Percentiles rank a stretch among this genome's conserved stretches.
These are phyloP conservation scores for Podospora fimiseda DNA, from an alignment of 495 filamentous ascomycete genomes.

Conservation along the genomic window DNA sequence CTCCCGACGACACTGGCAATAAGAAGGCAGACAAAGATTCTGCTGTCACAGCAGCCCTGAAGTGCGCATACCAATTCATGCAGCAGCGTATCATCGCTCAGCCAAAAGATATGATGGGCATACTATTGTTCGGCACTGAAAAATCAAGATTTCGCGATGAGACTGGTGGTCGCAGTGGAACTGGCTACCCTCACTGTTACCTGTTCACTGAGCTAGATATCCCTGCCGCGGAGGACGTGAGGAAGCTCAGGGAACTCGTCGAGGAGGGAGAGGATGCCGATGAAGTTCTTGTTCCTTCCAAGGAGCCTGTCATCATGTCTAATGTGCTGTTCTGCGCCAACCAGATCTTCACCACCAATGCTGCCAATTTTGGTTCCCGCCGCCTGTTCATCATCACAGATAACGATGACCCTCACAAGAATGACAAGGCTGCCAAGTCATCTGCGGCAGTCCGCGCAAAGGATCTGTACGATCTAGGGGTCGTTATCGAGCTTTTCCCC, in stretches of 20 bases:
- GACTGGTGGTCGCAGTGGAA: slow-evolving; percentile 49
- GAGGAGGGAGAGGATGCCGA: slow-evolving; percentile 66
- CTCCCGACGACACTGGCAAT: slow-evolving; percentile 54
- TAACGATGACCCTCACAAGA: slow-evolving; percentile 77
- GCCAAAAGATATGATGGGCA: slow-evolving; percentile 95
- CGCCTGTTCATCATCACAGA: slow-evolving; percentile 94
- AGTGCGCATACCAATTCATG: slow-evolving; percentile 92
- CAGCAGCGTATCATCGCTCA: slow-evolving; percentile 97
- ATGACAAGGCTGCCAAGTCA: slow-evolving; percentile 62
- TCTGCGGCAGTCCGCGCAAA: slow-evolving; percentile 81
- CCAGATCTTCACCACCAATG: slow-evolving; percentile 92
- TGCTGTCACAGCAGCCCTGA: slow-evolving; percentile 73
- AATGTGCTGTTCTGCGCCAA: slow-evolving; percentile 93
- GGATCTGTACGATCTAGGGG: slow-evolving; percentile 91
- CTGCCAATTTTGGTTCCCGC: slow-evolving; percentile 87
- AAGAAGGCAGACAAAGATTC: slow-evolving; percentile 70
- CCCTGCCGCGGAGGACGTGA: slow-evolving; percentile 81
- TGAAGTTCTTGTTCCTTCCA: slow-evolving; percentile 60
- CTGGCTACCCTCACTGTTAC: slow-evolving; percentile 86
- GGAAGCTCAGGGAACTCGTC: slow-evolving; percentile 62
- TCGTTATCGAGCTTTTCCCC: slow-evolving; percentile 89
- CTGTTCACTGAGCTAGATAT: slow-evolving; percentile 84
- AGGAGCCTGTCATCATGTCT: slow-evolving; percentile 71
- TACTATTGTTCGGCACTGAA: slow-evolving; percentile 88
- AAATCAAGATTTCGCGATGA: slow-evolving; percentile 76